Base-by-base conservation (phyloP, 768 basidiomycete species). In the Candolleomyces eurysporus region DNA sequence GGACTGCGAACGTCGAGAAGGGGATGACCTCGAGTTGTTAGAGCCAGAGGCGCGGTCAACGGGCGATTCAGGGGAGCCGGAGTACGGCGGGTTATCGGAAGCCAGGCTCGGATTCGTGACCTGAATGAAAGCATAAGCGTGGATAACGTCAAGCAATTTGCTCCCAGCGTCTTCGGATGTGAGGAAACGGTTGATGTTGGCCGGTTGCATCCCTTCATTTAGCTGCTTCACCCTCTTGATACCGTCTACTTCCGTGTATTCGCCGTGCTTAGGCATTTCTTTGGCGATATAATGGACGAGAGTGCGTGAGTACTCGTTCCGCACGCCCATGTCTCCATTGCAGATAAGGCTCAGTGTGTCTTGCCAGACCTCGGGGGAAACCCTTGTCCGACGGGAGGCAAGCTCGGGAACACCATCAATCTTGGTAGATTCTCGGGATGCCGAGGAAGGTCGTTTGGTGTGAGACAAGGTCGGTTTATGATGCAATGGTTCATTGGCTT, bases 301-400 rank as follows among this genome's bases (percentile, higher is more conserved):
- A 4, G 87, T 84, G 42, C 82, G 76, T 0, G 87, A 83, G 69
- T 94, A 96, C 64, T 92, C 90, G 13, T 84, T 82, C 59, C 95
- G 86, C 21, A 96, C 86, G n/a, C 84, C 76, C 66, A 84, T 88
- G 60, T 92, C 88, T 13, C 75, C 72, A 69, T 96, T 93, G 69
- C 93, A 96, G 4, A 96, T 74, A 30, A 97, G 78, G 52, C 88
- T 89, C 48, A 96, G 73, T 2, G 92, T 95, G 63, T 96, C 94
- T 70, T 94, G 92, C 94, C 94, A 96, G 39, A 90, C 84, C 68
- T 94, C 93, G 31, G 90, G 88, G 3, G 89, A 80, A 36, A 97
- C 83, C 63, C 81, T 81, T 10, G 85, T 87, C 61, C 91, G 78
- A 56, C 86, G 80, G n/a, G 85, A 78, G 26, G 74, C 69, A 22